These are phyloP conservation scores for Grifola frondosa DNA, from an alignment of 1,284 basidiomycete species.

Conservation along the genomic window DNA sequence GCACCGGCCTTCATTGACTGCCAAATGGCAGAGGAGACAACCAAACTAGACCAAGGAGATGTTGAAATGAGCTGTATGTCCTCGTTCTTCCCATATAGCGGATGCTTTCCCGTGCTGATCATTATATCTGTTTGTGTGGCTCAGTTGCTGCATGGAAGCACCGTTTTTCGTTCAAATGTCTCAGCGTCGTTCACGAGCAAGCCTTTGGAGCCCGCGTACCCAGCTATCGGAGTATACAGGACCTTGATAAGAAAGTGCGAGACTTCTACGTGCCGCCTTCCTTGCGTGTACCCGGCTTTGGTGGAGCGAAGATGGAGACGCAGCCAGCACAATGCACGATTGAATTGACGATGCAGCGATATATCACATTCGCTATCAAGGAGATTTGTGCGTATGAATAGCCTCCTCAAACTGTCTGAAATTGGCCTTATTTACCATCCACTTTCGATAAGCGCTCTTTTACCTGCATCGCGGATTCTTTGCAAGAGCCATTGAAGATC, in stretches of 20 bases:
- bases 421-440: neutral
- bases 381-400: constrained; percentile 60
- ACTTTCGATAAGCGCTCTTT: constrained; percentile 48
- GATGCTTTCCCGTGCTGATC: neutral
- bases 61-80: constrained; percentile 65
- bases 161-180: constrained; percentile 56
- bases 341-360: constrained; percentile 62
- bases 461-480: constrained; percentile 76
- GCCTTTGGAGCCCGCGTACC: constrained; percentile 62
- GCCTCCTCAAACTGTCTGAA: neutral
- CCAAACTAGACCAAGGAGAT: constrained; percentile 49
- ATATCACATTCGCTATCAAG: constrained; percentile 60
- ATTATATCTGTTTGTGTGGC: neutral
- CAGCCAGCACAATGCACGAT: constrained; percentile 48
- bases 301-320: constrained; percentile 43
- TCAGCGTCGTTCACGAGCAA: constrained; percentile 62
- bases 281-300: constrained; percentile 63
- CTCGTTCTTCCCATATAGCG: neutral
- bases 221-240: constrained; percentile 57
- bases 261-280: constrained; percentile 63
- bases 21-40: constrained; percentile 51
- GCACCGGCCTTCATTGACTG: constrained; percentile 60
- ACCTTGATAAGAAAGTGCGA: constrained; percentile 63
- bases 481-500: constrained; percentile 64
- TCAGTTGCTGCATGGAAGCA: constrained; percentile 67